phyloP scores from a whole-genome alignment of 441 rosid species.

The Hura crepitans region DNA sequence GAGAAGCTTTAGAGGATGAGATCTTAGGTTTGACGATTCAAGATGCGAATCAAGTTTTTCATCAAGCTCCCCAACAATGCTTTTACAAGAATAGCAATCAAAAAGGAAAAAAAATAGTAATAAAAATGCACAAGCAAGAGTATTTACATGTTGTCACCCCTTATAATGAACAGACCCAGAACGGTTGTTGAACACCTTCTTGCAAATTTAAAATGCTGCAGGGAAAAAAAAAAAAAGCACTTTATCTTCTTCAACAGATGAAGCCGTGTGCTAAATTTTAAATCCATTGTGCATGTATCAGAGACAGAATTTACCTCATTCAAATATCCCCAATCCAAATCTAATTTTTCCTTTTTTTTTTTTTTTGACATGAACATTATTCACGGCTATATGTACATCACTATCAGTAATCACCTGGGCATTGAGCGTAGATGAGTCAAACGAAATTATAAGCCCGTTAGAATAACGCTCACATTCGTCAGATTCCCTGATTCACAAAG shows the following conservation, averaged over 20 bases:
- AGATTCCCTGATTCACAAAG: conserved; percentile 54
- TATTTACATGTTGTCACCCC: conserved; percentile 94
- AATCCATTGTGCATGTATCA: neutral
- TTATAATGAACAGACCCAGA: conserved; percentile 85
- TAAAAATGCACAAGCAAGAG: neutral
- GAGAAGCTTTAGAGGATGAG: conserved; percentile 88
- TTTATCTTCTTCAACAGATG: neutral
- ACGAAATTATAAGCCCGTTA: neutral
- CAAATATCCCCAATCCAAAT: too few relatives aligned
- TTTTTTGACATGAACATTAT: neutral
- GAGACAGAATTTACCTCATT: neutral
- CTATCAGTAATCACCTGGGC: neutral
- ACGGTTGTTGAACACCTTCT: conserved; percentile 97
- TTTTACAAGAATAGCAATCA: conserved; percentile 43
- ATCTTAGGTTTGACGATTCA: conserved; percentile 72
- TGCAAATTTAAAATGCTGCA: conserved; percentile 26
- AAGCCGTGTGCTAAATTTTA: neutral
- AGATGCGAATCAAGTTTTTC: conserved; percentile 73
- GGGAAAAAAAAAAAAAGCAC: too few relatives aligned
- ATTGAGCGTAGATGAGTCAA: neutral
- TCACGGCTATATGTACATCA: neutral
- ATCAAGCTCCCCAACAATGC: conserved; percentile 82
- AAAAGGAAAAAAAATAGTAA: neutral
- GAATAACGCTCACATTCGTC: conserved; percentile 89
- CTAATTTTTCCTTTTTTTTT: too few relatives aligned